phyloP scores from a whole-genome alignment of 176 grass and related monocot genomes.

The Pharus latifolius region DNA sequence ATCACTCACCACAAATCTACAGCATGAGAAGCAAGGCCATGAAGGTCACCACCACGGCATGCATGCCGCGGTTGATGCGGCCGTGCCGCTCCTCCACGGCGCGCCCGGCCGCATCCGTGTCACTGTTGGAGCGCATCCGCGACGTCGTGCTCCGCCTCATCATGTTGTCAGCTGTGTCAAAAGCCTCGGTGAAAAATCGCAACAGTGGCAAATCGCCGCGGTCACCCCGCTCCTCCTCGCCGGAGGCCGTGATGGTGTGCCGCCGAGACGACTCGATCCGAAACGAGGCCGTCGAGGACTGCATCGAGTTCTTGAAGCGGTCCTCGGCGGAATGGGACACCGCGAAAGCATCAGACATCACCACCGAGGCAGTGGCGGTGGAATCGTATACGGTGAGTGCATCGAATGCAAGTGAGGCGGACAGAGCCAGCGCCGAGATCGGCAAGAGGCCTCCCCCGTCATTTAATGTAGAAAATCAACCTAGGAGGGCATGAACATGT shows the following conservation, averaged over 20 bases:
- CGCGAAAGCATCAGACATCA: constrained; percentile 20
- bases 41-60: constrained; percentile 16
- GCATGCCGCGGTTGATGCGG: constrained; percentile 48
- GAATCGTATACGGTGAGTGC: neutral
- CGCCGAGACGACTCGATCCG: constrained; percentile 39
- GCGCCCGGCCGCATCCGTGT: constrained; percentile 31
- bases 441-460: neutral
- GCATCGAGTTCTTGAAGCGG: constrained; percentile 73
- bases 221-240: neutral
- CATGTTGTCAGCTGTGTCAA: constrained; percentile 57
- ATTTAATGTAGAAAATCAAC: neutral
- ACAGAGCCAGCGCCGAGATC: neutral
- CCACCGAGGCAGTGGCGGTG: neutral
- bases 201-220: neutral
- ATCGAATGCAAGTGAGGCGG: neutral
- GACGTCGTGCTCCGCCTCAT: constrained; percentile 59
- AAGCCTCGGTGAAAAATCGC: constrained; percentile 4
- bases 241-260: constrained; percentile 8
- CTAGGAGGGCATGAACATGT: neutral
- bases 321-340: constrained; percentile 55
- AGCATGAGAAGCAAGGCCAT: constrained; percentile 9
- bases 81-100: constrained; percentile 25
- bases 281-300: constrained; percentile 61
- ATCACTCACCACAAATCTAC: neutral
- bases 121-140: constrained; percentile 56